Conservation (phyloP, 2,329 filamentous ascomycete species). For the Trichoderma hamatum region DNA sequence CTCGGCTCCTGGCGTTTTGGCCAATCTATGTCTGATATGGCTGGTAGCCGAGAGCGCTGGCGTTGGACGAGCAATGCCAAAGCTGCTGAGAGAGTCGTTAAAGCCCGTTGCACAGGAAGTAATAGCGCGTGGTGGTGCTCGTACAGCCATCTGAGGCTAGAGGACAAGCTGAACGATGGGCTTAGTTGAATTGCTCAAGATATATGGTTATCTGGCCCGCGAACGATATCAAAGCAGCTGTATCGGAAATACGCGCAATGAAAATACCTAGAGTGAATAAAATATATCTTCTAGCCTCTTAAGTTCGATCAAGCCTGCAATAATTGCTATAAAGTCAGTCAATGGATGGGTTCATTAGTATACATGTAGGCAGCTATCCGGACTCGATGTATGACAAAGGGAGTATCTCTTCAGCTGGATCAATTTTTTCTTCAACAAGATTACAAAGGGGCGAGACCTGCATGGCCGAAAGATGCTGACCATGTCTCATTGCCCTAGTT, state of each 20-base stretch:
- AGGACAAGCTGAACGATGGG: background rate
- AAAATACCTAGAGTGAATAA: too few relatives aligned
- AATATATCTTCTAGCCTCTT: background rate
- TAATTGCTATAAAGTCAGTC: background rate
- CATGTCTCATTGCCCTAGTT: background rate
- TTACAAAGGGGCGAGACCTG: background rate
- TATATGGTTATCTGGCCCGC: too few relatives aligned
- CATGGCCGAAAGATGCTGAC: background rate
- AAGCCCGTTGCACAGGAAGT: constrained; percentile 11
- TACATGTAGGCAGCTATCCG: background rate
- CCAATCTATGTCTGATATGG: constrained; percentile 8
- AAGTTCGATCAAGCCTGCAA: too few relatives aligned
- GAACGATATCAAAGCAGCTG: too few relatives aligned
- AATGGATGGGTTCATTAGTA: background rate
- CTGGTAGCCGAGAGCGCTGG: constrained; percentile 8
- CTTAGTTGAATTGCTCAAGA: background rate
- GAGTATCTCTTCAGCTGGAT: background rate
- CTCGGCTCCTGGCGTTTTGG: background rate
- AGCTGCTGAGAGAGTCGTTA: background rate
- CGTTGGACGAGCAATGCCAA: background rate
- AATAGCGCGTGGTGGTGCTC: constrained; percentile 16
- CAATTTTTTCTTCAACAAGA: background rate
- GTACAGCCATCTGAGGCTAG: background rate
- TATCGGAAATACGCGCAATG: too few relatives aligned
- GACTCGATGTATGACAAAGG: background rate